Base-by-base conservation (phyloP, 306 rosid species). In the Hippophae gyantsensis region DNA sequence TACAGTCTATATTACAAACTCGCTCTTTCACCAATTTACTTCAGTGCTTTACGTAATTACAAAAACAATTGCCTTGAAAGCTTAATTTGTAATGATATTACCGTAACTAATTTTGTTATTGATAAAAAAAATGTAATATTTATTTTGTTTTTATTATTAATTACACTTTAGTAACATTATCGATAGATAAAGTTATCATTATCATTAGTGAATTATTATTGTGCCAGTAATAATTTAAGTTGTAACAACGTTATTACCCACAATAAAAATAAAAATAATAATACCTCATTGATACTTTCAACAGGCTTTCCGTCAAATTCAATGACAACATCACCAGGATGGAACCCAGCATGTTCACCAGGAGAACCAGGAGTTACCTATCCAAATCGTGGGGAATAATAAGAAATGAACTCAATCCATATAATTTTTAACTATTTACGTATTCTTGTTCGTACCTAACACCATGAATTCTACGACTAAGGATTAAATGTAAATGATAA, bases 331-430 rank as follows among this genome's bases (percentile, higher is more conserved):
- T 88, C 99, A 1, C 95, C 95, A 0, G 96, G 90, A 53, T 52
- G 71, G 54, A 88, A 85, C 23, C 93, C 95, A 60, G 95, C 95
- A 48, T 80, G 86, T 57, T 82, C 83, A 63, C 82, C 96, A 25
- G 96, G 96, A 14, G 93, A 92, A 11, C 86, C 83, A 0, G 99
- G 96, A 67, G 90, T 88, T 69, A 88, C 93, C 96, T 92, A 67
- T 58, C 54, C 48, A 69, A 74, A 6, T 51, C 56, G 70, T 51
- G 27, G 43, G 32, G 53, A 42, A 71, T 47, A 46, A 46, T 7
- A 49, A 66, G 10, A 62, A 43, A 59, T 6, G 38, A 32, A 32
- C 38, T 46, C 4, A 63, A 45, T 27, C n/a, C 11, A 9, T 5
- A 0, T 13, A 52, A 9, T 23, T 10, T 18, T 12, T 25, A 3